These are phyloP conservation scores for Mitragyna speciosa DNA, from an alignment of 257 asterid genomes.

Conservation along the genomic window DNA sequence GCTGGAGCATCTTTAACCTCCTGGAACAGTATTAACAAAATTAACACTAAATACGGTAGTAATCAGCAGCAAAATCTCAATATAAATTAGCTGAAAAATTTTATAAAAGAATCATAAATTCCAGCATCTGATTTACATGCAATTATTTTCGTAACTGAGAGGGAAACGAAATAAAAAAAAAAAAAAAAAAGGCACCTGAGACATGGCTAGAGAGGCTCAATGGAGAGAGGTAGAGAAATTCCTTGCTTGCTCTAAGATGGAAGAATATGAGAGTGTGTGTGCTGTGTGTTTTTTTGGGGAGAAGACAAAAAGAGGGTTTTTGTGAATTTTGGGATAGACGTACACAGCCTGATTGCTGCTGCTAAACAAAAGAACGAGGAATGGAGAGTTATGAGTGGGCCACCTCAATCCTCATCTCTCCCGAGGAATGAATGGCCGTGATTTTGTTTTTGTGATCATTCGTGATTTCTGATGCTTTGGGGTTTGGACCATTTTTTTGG, in stretches of 20 bases:
- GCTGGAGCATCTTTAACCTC: constrained; percentile 22
- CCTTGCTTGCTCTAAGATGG: constrained; percentile 17
- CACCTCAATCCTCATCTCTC: constrained; percentile 11
- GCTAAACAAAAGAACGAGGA: neutral
- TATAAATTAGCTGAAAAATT: neutral
- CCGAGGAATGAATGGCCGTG: constrained; percentile 15
- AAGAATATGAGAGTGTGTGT: neutral
- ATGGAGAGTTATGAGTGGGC: constrained; percentile 8
- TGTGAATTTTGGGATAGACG: neutral
- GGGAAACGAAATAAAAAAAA: neutral
- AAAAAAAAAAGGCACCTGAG: constrained; percentile 32
- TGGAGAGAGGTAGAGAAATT: constrained; percentile 4
- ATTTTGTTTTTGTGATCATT: neutral
- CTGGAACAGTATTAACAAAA: constrained; percentile 1
- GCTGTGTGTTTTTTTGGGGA: constrained; percentile 19
- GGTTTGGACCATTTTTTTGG: neutral
- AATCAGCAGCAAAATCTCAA: neutral
- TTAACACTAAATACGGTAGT: neutral
- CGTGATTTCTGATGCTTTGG: neutral
- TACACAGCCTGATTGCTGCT: neutral
- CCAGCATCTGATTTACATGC: neutral
- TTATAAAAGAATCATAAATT: neutral
- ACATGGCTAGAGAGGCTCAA: constrained; percentile 32
- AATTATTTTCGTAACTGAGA: neutral
- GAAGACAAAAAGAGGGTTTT: constrained; percentile 13